Evolutionary conservation across 192 early-diverging fungal genomes (phyloP), one percentile per base, ranked within the genome.

Genomic region (Entomortierella beljakovae): DNA sequence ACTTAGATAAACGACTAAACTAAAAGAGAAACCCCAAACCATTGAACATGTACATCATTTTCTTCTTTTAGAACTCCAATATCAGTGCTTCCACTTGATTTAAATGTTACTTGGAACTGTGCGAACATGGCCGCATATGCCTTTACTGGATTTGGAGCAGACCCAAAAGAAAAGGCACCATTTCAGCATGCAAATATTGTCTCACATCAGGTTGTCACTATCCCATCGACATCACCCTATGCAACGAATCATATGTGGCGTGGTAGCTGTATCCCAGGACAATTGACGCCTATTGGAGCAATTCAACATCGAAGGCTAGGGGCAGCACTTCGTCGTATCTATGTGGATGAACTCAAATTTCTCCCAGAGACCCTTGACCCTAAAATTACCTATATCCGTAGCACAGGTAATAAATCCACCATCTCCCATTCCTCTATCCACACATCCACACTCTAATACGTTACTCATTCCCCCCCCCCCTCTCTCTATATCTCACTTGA

Each of bases 221-320:
- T 77, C 29, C 66, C 74, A 0, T 10, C 53, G 20, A 49, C 33
- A 54, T 70, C 75, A 15, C 75, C 75, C 8, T 79, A 59, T 52
- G 57, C 67, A 15, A 11, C 54, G 33, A 55, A 32, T 3, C 51
- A 37, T 7, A 79, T 79, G 75, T 79, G 75, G 75, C 64, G 60
- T 11, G 75, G 75, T 18, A 69, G 56, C 28, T 79, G 75, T 33
- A 60, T 60, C 13, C 67, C 75, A 3, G 75, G 75, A 10, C 75
- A 79, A 35, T 53, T 79, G 31, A 79, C 75, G 33, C 68, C 75
- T 2, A 23, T 65, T 3, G 75, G 75, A 37, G 75, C 75, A n/a
- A 63, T 61, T 53, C 75, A 79, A 38, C 75, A 79, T 70, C 66
- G 75, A 22, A 53, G n/a, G 43, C 22, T 79, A 40, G 75, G 75